Conservation (phyloP, 2,329 filamentous ascomycete genomes). For the Fusarium sp. region DNA sequence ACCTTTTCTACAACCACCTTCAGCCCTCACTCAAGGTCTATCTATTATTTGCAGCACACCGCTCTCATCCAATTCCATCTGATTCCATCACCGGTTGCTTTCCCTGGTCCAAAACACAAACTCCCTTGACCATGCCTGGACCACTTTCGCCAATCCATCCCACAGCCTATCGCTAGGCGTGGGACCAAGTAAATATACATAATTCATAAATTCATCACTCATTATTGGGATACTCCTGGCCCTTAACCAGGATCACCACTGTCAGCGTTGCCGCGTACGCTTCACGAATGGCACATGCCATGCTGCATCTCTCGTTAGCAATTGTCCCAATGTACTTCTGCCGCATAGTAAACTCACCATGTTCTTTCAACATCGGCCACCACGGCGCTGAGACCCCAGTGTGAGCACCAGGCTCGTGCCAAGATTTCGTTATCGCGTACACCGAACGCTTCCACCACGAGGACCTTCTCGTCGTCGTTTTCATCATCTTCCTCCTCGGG, state of each 20-base stretch:
- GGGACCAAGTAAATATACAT: conserved; percentile 32
- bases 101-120: conserved; percentile 19
- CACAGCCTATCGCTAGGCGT: conserved; percentile 17
- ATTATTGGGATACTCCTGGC: conserved; percentile 58
- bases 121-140: conserved; percentile 21
- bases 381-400: conserved; percentile 78
- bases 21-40: conserved; percentile 11
- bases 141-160: conserved; percentile 14
- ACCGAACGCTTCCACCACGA: conserved; percentile 79
- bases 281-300: conserved; percentile 80
- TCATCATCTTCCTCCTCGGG: conserved; percentile 54
- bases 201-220: conserved; percentile 51
- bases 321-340: not conserved
- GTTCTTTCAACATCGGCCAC: conserved; percentile 77
- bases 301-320: conserved; percentile 56
- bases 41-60: conserved; percentile 20
- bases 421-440: conserved; percentile 81
- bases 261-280: conserved; percentile 79
- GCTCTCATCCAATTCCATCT: conserved; percentile 15
- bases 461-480: conserved; percentile 71
- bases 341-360: conserved; percentile 62
- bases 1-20: conserved; percentile 11
- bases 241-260: conserved; percentile 75
- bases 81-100: conserved; percentile 7
- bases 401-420: conserved; percentile 80